A percentile compares a stretch with the other conserved stretches of the same genome.
phyloP scores from a whole-genome alignment of 371 early-diverging fungal species.

The Mortierella sp. region DNA sequence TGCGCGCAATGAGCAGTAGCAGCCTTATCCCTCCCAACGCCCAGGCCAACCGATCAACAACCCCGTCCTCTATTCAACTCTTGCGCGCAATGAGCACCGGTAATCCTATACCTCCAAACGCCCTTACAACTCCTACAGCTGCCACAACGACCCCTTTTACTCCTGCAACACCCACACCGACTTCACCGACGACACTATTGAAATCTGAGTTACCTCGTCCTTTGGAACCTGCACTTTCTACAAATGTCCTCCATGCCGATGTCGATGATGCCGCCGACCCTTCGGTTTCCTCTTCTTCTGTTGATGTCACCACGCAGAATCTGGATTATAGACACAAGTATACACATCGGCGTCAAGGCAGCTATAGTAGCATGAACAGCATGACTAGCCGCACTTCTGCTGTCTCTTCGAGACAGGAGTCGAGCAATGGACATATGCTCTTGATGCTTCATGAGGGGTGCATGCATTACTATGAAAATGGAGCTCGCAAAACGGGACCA shows the following conservation, averaged over 20 bases:
- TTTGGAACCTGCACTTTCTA: slow-evolving; percentile 1
- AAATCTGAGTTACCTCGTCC: background rate
- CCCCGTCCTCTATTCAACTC: background rate
- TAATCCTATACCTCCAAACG: background rate
- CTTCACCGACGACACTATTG: background rate
- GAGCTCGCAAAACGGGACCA: slow-evolving; percentile 22
- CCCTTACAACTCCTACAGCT: background rate
- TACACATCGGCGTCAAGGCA: background rate
- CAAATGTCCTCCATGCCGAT: background rate
- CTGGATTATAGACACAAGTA: background rate
- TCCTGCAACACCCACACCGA: background rate
- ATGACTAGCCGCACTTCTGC: background rate
- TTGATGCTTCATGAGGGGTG: slow-evolving; percentile 30
- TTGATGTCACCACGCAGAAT: background rate
- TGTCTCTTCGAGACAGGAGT: background rate
- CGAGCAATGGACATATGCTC: slow-evolving; percentile 35
- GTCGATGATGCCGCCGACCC: background rate
- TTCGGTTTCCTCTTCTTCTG: too few species aligned
- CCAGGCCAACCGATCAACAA: background rate
- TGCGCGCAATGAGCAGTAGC: background rate
- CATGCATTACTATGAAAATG: slow-evolving; percentile 41
- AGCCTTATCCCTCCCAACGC: background rate
- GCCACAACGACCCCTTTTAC: background rate
- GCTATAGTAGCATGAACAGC: background rate
- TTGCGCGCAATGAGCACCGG: background rate